A percentile compares a stretch with the other conserved stretches of the same genome.
Conservation (phyloP, 106 monocot genomes). For the Ottelia alismoides region DNA sequence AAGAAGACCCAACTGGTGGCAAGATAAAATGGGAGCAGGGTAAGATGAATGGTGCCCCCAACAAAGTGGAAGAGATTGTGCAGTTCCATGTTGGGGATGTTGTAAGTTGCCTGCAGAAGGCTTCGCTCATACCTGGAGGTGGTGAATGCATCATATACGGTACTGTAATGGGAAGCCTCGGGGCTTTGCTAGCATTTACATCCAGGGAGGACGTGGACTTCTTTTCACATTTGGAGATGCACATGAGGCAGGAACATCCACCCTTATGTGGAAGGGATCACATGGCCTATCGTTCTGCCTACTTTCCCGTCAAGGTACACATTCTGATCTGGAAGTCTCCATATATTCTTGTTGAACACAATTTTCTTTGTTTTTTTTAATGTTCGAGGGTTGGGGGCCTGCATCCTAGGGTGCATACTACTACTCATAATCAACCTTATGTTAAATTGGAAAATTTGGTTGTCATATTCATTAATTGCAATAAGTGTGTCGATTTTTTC, state of each 20-base stretch:
- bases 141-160: constrained; percentile 91
- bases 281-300: constrained; percentile 88
- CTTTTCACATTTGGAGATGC: constrained; percentile 97
- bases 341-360: background rate
- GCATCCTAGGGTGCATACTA: too few species aligned
- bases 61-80: constrained; percentile 96
- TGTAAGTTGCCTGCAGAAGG: constrained; percentile 86
- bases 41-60: constrained; percentile 92
- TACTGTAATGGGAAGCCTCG: constrained; percentile 99
- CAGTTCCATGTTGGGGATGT: constrained; percentile 98
- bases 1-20: constrained; percentile 97
- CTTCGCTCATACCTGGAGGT: constrained; percentile 86
- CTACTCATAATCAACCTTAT: too few species aligned
- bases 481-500: too few species aligned
- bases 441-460: too few species aligned
- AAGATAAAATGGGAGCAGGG: constrained; percentile 98
- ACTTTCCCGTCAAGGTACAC: constrained; percentile 93
- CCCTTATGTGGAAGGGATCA: constrained; percentile 95
- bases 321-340: background rate
- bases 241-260: constrained; percentile 95
- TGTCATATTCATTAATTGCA: too few species aligned
- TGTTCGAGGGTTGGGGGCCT: too few species aligned
- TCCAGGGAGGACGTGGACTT: constrained; percentile 98
- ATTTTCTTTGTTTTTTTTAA: too few species aligned
- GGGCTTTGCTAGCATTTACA: constrained; percentile 80